Evolutionary conservation across 805 yeast genomes (phyloP), one percentile per base, ranked within the genome.

Genomic region (Isabelozyma gotoi): DNA sequence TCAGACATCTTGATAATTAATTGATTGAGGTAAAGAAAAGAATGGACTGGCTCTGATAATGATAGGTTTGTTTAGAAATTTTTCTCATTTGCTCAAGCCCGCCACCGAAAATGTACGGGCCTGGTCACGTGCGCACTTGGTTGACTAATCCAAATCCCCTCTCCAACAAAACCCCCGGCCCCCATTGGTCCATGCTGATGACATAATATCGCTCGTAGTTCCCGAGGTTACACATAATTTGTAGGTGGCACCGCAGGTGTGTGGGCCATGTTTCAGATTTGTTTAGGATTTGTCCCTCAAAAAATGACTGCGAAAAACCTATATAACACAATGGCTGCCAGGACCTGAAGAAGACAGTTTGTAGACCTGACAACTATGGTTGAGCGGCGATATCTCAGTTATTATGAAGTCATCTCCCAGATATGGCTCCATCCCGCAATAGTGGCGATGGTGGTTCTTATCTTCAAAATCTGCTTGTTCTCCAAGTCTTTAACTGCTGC

Each of bases 371-470:
- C 8, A 24, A 24, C 29, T n/a, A 24, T 24, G 29, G 29, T 24
- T 24, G 8, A 24, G 8, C 38, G 38, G 11, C 14, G 18, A 7
- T 82, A 77, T 53, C 63, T 85, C 32, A 70, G 69, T 36, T 58
- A 81, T 3, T 55, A 60, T 15, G 90, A 84, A 46, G 58, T 78
- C 38, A 50, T 85, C 5, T 74, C 87, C 3, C 94, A 87, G 53
- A 60, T 78, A 7, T 81, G 86, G 80, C 55, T 87, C 16, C 86
- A 88, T 56, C 76, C 80, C 45, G 80, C 78, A 55, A 76, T 95
- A 0, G 45, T 90, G 1, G 55, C 80, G 1, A 45, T 84, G 11
- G 50, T 79, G 0, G 59, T 92, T 2, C 68, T 85, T 7, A 65
- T 82, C 1, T 48, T 87, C 3, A 89, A 89, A 53, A 53, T 91